Percentiles rank a stretch among this genome's conserved stretches.
phyloP scores from a whole-genome alignment of 179 eudicot species.

The Heliamphora pulchella region DNA sequence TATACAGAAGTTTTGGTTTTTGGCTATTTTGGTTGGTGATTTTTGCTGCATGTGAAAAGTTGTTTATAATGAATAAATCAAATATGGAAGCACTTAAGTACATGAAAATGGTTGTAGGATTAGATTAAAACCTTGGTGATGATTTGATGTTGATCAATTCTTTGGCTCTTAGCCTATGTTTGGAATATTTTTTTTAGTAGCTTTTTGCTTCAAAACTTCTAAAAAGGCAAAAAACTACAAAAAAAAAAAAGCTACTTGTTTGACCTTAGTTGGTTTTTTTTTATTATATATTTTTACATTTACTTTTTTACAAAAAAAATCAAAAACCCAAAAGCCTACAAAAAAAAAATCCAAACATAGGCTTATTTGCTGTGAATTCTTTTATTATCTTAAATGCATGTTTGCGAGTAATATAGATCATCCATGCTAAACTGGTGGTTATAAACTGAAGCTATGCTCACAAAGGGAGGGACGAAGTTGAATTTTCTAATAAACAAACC shows the following conservation, averaged over 20 bases:
- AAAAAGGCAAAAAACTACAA: too few species aligned
- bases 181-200: too few species aligned
- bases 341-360: too few species aligned
- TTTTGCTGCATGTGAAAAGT: neutral
- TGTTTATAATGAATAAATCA: neutral
- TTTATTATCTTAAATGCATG: neutral
- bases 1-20: neutral
- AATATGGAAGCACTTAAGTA: too few species aligned
- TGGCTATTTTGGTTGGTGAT: slow-evolving; percentile 1
- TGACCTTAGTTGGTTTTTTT: too few species aligned
- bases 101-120: neutral
- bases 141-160: neutral
- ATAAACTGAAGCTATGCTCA: neutral
- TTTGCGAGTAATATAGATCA: neutral
- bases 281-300: too few species aligned
- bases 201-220: too few species aligned
- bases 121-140: neutral
- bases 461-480: neutral
- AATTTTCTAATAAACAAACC: neutral
- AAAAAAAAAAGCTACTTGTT: too few species aligned
- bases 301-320: too few species aligned
- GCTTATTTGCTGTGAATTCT: neutral
- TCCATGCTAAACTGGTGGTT: neutral
- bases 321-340: too few species aligned
- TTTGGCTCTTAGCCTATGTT: neutral